Evolutionary conservation across 352 stramenopile genomes (phyloP).

Genomic region (Phytophthora foliorum): DNA sequence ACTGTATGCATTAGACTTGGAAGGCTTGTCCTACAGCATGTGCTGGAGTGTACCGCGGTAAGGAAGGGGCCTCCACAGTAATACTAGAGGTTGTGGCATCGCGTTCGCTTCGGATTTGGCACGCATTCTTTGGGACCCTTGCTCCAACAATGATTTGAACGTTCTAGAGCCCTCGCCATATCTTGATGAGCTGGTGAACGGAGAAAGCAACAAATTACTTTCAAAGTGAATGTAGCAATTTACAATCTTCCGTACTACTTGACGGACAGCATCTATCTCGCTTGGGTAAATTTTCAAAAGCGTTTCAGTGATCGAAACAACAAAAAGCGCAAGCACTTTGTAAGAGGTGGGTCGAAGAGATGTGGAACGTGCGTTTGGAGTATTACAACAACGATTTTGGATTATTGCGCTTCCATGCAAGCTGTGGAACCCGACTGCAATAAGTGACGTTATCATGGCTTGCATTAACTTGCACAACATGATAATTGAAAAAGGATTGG

Average conservation of each 20-base stretch:
- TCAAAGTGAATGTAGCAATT: slow-evolving; percentile 6
- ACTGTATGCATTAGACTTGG: slow-evolving; percentile 7
- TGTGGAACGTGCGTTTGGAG: slow-evolving; percentile 6
- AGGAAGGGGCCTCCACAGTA: background rate
- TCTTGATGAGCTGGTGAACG: background rate
- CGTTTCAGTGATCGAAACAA: background rate
- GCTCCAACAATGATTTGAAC: background rate
- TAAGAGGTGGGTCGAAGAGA: slow-evolving; percentile 2
- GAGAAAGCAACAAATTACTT: background rate
- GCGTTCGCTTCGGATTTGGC: background rate
- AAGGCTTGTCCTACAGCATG: slow-evolving; percentile 1
- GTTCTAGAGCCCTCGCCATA: background rate
- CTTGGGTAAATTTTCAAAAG: background rate
- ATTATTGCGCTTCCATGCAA: background rate
- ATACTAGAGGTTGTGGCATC: background rate
- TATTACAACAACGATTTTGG: slow-evolving; percentile 1
- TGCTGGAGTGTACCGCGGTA: background rate
- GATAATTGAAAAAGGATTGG: slow-evolving; percentile 13
- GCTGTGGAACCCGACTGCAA: background rate
- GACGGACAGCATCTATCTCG: slow-evolving; percentile 6
- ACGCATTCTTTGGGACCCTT: background rate
- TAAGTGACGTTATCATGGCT: background rate
- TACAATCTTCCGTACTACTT: slow-evolving; percentile 9
- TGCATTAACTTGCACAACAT: slow-evolving; percentile 25
- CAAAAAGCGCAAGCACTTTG: background rate